phyloP scores from a whole-genome alignment of 768 basidiomycete genomes.

The Kondoa malvinella region DNA sequence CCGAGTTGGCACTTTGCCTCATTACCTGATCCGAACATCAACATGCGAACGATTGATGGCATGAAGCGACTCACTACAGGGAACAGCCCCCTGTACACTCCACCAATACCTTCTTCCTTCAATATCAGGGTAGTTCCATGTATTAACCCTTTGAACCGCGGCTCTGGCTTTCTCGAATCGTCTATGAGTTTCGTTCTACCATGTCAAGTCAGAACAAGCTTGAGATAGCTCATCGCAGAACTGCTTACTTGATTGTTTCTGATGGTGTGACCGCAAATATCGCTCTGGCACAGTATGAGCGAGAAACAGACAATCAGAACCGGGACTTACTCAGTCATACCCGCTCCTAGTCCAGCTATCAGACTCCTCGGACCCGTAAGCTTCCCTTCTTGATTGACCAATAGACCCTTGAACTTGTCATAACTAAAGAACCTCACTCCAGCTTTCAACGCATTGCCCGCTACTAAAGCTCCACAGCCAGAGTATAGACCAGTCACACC shows the following conservation, averaged over 20 bases:
- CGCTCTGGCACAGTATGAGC: constrained; percentile 29
- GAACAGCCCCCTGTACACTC: constrained; percentile 66
- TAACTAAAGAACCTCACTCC: constrained; percentile 92
- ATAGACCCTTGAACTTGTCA: constrained; percentile 67
- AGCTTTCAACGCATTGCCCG: constrained; percentile 84
- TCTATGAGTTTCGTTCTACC: constrained; percentile 88
- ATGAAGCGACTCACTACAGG: constrained; percentile 53
- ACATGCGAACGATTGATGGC: not conserved
- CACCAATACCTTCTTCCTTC: constrained; percentile 62
- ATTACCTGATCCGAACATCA: constrained; percentile 50
- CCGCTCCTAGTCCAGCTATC: constrained; percentile 46
- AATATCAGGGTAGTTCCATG: constrained; percentile 72
- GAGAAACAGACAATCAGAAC: not conserved
- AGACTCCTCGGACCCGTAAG: constrained; percentile 71
- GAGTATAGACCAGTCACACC: constrained; percentile 81
- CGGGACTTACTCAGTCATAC: constrained; percentile 48
- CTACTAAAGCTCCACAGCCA: constrained; percentile 50
- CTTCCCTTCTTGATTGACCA: constrained; percentile 80
- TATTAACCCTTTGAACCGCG: constrained; percentile 67
- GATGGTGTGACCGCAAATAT: constrained; percentile 89
- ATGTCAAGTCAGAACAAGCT: not conserved
- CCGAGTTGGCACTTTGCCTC: constrained; percentile 94
- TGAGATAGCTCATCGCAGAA: not conserved
- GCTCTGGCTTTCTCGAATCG: constrained; percentile 67
- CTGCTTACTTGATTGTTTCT: constrained; percentile 85